Conservation (phyloP, 495 filamentous ascomycete genomes). For the Parmelia sp. region DNA sequence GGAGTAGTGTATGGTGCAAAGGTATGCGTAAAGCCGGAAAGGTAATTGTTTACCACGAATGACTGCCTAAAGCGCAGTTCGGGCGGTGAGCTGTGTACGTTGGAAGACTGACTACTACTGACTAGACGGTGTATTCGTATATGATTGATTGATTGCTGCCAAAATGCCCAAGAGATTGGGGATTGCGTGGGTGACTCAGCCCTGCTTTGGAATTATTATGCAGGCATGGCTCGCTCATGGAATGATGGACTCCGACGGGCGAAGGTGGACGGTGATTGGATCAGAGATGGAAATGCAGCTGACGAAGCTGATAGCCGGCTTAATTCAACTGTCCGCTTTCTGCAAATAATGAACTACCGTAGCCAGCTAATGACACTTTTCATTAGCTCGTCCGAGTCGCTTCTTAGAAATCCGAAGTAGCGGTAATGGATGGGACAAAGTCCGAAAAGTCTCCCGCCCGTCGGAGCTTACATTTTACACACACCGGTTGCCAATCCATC, state of each 20-base stretch:
- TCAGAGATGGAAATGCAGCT: background rate
- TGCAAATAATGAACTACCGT: too few relatives aligned
- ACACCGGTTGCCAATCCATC: background rate
- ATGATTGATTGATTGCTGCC: background rate
- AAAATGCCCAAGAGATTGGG: too few relatives aligned
- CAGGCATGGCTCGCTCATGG: too few relatives aligned
- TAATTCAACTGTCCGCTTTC: background rate
- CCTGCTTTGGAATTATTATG: background rate
- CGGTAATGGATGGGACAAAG: background rate
- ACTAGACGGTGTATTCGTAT: too few relatives aligned
- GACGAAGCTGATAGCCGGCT: background rate
- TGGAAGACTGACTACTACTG: too few relatives aligned
- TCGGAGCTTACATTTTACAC: background rate
- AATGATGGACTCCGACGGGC: too few relatives aligned
- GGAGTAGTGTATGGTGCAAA: background rate
- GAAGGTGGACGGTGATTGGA: background rate
- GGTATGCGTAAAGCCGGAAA: background rate
- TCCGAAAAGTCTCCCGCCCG: background rate
- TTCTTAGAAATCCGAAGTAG: conserved; percentile 1
- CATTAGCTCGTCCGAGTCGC: too few relatives aligned
- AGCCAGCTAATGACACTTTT: too few relatives aligned
- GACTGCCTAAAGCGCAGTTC: background rate
- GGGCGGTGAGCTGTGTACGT: background rate
- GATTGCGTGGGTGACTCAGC: conserved; percentile 9
- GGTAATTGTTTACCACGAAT: background rate